Evolutionary conservation across 1,284 basidiomycete genomes (phyloP).

Genomic region (Cryptococcus sp.): DNA sequence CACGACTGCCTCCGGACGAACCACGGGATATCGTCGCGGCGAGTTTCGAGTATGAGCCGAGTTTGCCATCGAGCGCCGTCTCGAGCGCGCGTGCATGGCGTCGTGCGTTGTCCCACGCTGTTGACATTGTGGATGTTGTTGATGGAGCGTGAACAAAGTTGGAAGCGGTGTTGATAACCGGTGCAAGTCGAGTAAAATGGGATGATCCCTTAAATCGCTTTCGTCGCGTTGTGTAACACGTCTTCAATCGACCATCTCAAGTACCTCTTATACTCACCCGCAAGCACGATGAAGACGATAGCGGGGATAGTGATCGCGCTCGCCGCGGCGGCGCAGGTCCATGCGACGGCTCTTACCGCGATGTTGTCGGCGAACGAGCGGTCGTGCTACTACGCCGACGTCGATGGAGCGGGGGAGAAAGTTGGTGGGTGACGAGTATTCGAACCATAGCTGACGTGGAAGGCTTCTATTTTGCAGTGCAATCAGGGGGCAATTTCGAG

Average conservation of each 20-base stretch:
- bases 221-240: too few relatives aligned
- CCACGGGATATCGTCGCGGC: constrained; percentile 69
- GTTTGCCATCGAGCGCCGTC: constrained; percentile 83
- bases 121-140: constrained; percentile 24
- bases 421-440: constrained; percentile 37
- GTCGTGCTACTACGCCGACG: constrained; percentile 92
- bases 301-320: constrained; percentile 12
- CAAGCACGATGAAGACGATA: neutral
- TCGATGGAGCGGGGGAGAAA: constrained; percentile 63
- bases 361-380: constrained; percentile 81
- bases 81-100: constrained; percentile 88
- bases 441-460: neutral
- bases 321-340: constrained; percentile 14
- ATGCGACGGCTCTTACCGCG: constrained; percentile 78
- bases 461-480: constrained; percentile 68
- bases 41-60: constrained; percentile 83
- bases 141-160: neutral
- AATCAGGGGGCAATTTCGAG: constrained; percentile 96
- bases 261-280: too few relatives aligned
- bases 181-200: too few relatives aligned
- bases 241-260: too few relatives aligned
- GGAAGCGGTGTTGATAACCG: neutral
- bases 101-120: constrained; percentile 60
- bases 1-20: constrained; percentile 28
- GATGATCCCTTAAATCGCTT: too few relatives aligned